Conservation (phyloP, 2,329 filamentous ascomycete genomes). For the Xylariaceae sp. region DNA sequence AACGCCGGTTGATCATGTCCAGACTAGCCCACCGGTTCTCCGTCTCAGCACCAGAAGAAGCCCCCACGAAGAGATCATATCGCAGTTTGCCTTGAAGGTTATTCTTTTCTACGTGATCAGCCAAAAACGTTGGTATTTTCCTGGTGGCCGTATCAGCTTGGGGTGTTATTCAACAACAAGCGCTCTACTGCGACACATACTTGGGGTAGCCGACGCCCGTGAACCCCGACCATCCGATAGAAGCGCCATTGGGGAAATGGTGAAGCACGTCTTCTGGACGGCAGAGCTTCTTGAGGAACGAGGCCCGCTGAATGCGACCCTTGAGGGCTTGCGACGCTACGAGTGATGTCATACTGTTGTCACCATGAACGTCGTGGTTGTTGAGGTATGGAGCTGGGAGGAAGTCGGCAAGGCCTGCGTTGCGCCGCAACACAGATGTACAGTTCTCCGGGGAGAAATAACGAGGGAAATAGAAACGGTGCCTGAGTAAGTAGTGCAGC, state of each 20-base stretch:
- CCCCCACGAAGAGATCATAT: constrained; percentile 84
- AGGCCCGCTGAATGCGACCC: constrained; percentile 69
- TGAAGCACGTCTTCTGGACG: constrained; percentile 74
- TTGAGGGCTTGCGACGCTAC: constrained; percentile 69
- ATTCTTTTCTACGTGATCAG: constrained; percentile 87
- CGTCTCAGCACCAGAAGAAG: constrained; percentile 84
- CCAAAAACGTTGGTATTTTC: constrained; percentile 77
- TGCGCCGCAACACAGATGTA: neutral
- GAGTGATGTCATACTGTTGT: constrained; percentile 43
- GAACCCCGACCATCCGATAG: constrained; percentile 88
- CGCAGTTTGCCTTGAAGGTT: constrained; percentile 76
- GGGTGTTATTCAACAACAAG: neutral
- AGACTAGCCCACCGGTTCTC: constrained; percentile 87
- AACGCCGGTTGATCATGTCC: constrained; percentile 84
- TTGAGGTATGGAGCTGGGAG: constrained; percentile 12
- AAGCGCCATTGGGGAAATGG: constrained; percentile 78
- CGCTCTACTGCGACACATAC: constrained; percentile 43
- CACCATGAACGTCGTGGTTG: constrained; percentile 6
- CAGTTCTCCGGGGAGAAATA: neutral
- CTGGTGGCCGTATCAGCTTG: constrained; percentile 40
- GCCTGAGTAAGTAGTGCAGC: neutral
- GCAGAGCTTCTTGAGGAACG: constrained; percentile 74
- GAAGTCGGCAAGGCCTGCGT: constrained; percentile 4
- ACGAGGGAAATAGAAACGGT: constrained; percentile 9
- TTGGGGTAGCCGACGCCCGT: constrained; percentile 88